A percentile compares a stretch with the other conserved stretches of the same genome.
phyloP scores from a whole-genome alignment of 2,329 filamentous ascomycete species.

The Penicillium fuscoglaucum region DNA sequence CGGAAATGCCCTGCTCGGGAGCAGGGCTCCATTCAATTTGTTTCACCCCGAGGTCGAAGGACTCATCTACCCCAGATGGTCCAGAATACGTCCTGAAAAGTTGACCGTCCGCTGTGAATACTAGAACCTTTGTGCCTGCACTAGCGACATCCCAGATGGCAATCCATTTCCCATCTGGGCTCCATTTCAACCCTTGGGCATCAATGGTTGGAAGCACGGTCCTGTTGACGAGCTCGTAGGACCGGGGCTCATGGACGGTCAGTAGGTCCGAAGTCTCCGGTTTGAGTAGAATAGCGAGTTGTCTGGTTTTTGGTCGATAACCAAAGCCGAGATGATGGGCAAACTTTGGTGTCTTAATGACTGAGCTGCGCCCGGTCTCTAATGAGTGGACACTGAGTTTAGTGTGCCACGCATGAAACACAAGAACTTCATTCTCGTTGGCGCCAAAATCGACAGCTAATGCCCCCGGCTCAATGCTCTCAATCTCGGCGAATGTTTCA shows the following conservation, averaged over 20 bases:
- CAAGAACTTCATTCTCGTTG: slow-evolving; percentile 39
- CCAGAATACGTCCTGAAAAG: slow-evolving; percentile 56
- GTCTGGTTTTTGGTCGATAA: slow-evolving; percentile 42
- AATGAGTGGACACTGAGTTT: slow-evolving; percentile 41
- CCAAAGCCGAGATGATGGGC: slow-evolving; percentile 38
- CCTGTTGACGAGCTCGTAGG: slow-evolving; percentile 37
- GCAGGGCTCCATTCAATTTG: slow-evolving; percentile 55
- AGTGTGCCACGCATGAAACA: slow-evolving; percentile 43
- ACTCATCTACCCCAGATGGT: slow-evolving; percentile 35
- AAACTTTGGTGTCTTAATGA: slow-evolving; percentile 45
- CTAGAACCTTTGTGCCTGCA: slow-evolving; percentile 51
- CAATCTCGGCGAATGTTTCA: slow-evolving; percentile 42
- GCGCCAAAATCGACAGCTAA: slow-evolving; percentile 42
- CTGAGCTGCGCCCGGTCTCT: slow-evolving; percentile 36
- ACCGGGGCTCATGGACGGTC: slow-evolving; percentile 40
- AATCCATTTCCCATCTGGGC: slow-evolving; percentile 60
- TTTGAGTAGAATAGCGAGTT: slow-evolving; percentile 44
- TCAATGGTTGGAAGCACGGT: slow-evolving; percentile 52
- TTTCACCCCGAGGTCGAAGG: slow-evolving; percentile 52
- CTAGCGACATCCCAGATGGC: slow-evolving; percentile 58
- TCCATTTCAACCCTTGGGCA: slow-evolving; percentile 61
- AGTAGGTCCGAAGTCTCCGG: slow-evolving; percentile 41
- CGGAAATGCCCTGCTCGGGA: slow-evolving; percentile 27
- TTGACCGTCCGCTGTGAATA: slow-evolving; percentile 62
- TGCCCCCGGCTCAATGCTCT: slow-evolving; percentile 39